Conservation (phyloP, 2,329 filamentous ascomycete genomes). For the Emydomyces testavorans region DNA sequence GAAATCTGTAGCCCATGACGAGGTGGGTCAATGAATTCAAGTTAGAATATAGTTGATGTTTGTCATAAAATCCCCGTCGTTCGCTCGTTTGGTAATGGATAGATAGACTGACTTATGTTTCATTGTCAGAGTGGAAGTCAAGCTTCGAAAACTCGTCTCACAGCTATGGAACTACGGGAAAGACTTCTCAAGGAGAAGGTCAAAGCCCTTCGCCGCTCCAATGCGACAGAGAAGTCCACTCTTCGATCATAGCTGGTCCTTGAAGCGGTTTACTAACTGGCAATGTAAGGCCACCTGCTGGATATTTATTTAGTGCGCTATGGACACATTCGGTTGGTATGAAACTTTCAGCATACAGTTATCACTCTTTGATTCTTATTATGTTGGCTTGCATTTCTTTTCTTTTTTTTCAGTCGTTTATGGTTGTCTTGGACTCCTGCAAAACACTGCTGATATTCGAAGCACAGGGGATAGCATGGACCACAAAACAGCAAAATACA, state of each 20-base stretch:
- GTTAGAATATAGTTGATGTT: constrained; percentile 10
- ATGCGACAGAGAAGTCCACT: constrained; percentile 18
- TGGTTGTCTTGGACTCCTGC: too few relatives aligned
- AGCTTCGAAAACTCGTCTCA: constrained; percentile 18
- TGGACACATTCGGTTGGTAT: background rate
- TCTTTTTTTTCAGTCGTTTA: too few relatives aligned
- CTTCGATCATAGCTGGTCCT: constrained; percentile 17
- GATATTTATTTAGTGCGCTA: background rate
- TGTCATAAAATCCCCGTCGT: constrained; percentile 5
- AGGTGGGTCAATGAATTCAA: constrained; percentile 26
- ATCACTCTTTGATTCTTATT: too few relatives aligned
- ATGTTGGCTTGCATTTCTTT: too few relatives aligned
- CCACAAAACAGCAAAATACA: too few relatives aligned
- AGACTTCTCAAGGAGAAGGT: constrained; percentile 30
- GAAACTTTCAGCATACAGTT: background rate
- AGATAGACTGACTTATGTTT: constrained; percentile 12
- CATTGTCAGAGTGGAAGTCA: constrained; percentile 12
- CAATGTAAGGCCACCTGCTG: background rate
- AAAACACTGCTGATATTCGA: too few relatives aligned
- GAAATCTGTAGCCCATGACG: constrained; percentile 17
- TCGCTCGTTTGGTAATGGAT: background rate
- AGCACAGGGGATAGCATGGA: too few relatives aligned
- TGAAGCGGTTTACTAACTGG: constrained; percentile 6
- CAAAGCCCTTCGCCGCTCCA: constrained; percentile 27
- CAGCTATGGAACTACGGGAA: constrained; percentile 29